phyloP scores from a whole-genome alignment of 2,329 filamentous ascomycete genomes.

The Colletotrichum lini region DNA sequence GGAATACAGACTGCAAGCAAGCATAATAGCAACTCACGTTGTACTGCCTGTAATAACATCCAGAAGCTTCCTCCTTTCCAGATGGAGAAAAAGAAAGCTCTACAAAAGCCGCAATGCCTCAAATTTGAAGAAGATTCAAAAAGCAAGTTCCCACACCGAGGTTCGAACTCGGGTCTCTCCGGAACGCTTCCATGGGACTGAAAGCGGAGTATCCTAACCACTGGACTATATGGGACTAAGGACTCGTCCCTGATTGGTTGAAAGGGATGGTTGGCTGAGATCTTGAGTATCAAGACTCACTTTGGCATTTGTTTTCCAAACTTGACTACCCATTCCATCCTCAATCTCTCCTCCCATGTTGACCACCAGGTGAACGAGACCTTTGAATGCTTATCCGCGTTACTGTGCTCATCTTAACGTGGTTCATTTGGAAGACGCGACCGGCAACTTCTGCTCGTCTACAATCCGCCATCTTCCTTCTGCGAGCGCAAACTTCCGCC shows the following conservation, averaged over 20 bases:
- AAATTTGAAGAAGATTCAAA: neutral
- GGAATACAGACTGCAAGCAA: no score
- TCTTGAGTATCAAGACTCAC: no score
- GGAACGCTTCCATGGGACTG: slow-evolving; percentile 15
- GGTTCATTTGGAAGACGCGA: neutral
- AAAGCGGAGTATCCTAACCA: slow-evolving; percentile 29
- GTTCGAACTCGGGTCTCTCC: slow-evolving; percentile 29
- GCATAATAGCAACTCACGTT: no score
- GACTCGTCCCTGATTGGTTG: neutral
- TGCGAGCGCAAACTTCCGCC: neutral
- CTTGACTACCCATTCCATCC: no score
- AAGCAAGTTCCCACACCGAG: slow-evolving; percentile 12
- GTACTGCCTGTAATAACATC: no score
- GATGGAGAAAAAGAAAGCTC: no score
- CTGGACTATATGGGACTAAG: slow-evolving; percentile 18
- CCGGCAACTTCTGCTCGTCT: neutral
- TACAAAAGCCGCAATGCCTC: no score
- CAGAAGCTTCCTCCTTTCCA: no score
- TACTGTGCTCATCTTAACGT: neutral
- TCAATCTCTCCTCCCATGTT: no score
- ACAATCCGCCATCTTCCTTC: neutral
- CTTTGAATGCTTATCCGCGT: neutral
- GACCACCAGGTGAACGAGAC: no score
- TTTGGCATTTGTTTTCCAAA: no score
- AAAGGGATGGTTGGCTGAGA: neutral